These are phyloP conservation scores for Kluyveromyces aestuarii DNA, from an alignment of 805 yeast genomes.

Conservation along the genomic window DNA sequence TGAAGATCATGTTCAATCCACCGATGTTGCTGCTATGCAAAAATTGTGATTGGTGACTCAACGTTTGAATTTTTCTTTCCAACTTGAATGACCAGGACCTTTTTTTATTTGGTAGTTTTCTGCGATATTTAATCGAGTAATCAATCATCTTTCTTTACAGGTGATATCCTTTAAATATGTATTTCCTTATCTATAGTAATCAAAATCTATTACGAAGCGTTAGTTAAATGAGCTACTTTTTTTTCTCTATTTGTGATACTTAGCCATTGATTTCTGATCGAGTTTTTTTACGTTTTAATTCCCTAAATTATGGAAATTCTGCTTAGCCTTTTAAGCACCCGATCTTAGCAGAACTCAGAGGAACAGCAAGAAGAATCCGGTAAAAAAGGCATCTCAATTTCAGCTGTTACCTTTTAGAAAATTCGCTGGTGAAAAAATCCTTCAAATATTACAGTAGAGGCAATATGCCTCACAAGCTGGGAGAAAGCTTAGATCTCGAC, in stretches of 20 bases:
- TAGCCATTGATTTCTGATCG: not conserved
- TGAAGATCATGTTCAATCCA: slow-evolving; percentile 99
- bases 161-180: not conserved
- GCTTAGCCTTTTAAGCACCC: no score
- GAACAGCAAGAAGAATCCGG: no score
- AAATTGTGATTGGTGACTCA: slow-evolving; percentile 56
- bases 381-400: no score
- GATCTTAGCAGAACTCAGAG: no score
- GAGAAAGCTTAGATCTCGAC: not conserved
- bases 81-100: not conserved
- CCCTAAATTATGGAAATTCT: no score
- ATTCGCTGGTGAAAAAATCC: not conserved
- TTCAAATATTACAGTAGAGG: not conserved
- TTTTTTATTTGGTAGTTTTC: slow-evolving; percentile 1
- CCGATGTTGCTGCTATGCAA: slow-evolving; percentile 97
- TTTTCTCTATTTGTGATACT: not conserved
- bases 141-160: not conserved
- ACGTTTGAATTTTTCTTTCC: slow-evolving; percentile 1
- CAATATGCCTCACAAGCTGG: not conserved
- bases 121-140: not conserved
- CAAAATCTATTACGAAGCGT: not conserved
- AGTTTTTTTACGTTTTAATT: no score
- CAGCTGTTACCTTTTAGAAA: no score
- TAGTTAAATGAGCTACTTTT: not conserved
- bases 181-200: not conserved